Evolutionary conservation across 2,329 filamentous ascomycete species (phyloP).

Genomic region (Botrytis sinoallii): DNA sequence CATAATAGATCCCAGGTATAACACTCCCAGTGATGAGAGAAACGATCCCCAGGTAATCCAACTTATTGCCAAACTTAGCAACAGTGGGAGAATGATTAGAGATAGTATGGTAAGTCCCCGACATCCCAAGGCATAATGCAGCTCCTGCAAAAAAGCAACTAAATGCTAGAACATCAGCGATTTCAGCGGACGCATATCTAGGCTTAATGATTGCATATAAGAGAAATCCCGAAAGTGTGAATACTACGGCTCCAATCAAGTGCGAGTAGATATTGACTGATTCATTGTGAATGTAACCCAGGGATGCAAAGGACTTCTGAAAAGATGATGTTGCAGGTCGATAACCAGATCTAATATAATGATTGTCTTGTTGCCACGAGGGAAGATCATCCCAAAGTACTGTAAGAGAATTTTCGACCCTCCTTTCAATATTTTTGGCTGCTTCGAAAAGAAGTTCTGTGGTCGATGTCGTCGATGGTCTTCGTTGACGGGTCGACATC

Average conservation of each 20-base stretch:
- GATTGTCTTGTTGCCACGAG: slow-evolving; percentile 61
- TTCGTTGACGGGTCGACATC: slow-evolving; percentile 34
- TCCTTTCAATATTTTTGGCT: slow-evolving; percentile 32
- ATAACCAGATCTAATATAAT: slow-evolving; percentile 66
- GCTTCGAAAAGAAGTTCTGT: slow-evolving; percentile 29
- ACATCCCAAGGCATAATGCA: slow-evolving; percentile 72
- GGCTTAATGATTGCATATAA: slow-evolving; percentile 59
- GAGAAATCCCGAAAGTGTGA: slow-evolving; percentile 49
- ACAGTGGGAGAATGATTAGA: slow-evolving; percentile 79
- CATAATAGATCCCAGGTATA: slow-evolving; percentile 84
- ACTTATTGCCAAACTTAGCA: slow-evolving; percentile 80
- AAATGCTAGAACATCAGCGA: slow-evolving; percentile 68
- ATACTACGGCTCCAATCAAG: slow-evolving; percentile 61
- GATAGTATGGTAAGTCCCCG: slow-evolving; percentile 79
- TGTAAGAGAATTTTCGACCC: slow-evolving; percentile 41
- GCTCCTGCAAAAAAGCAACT: slow-evolving; percentile 76
- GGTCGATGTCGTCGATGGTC: slow-evolving; percentile 25
- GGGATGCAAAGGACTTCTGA: slow-evolving; percentile 52
- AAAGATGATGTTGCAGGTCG: slow-evolving; percentile 62
- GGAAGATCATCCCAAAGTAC: slow-evolving; percentile 52
- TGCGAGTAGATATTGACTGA: slow-evolving; percentile 72
- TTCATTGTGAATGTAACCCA: slow-evolving; percentile 60
- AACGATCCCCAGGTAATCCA: slow-evolving; percentile 95
- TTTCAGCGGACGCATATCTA: slow-evolving; percentile 61
- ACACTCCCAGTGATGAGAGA: slow-evolving; percentile 88